Evolutionary conservation across 2,329 filamentous ascomycete genomes (phyloP).

Genomic region (Alternaria brassicae): DNA sequence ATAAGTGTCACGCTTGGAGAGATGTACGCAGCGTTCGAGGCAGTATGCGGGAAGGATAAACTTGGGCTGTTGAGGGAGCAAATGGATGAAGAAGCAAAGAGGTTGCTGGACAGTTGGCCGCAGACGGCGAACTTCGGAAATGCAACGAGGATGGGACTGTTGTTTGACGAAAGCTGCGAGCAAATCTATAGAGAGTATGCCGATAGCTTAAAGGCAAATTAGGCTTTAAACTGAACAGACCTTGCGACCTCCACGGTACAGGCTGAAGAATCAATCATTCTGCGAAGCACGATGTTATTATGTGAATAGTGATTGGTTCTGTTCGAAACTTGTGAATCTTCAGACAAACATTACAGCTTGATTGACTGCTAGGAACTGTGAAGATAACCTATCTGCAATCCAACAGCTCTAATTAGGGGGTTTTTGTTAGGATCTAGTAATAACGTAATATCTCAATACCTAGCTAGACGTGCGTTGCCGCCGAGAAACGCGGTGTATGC

Average conservation of each 20-base stretch:
- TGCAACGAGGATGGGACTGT: conserved; percentile 9
- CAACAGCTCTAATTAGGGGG: no score
- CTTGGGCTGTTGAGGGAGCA: conserved; percentile 56
- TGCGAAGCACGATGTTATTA: no score
- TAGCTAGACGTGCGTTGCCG: no score
- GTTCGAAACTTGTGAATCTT: no score
- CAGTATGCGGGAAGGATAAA: conserved; percentile 60
- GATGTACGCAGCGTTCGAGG: conserved; percentile 61
- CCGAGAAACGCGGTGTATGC: no score
- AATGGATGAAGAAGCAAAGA: conserved; percentile 8
- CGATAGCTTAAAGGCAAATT: conserved; percentile 8
- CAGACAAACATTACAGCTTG: neutral
- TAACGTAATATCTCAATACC: no score
- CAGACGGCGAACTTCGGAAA: conserved; percentile 4
- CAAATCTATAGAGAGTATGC: conserved; percentile 17
- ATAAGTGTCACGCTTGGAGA: conserved; percentile 59
- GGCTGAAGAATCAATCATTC: no score
- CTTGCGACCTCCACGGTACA: neutral
- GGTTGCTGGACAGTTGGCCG: conserved; percentile 11
- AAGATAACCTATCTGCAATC: no score
- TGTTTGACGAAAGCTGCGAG: conserved; percentile 14
- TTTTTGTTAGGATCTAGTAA: no score
- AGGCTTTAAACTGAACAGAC: neutral
- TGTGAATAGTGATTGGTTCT: no score
- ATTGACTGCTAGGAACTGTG: no score